These are phyloP conservation scores for Lactarius vividus DNA, from an alignment of 768 basidiomycete species.

Conservation along the genomic window DNA sequence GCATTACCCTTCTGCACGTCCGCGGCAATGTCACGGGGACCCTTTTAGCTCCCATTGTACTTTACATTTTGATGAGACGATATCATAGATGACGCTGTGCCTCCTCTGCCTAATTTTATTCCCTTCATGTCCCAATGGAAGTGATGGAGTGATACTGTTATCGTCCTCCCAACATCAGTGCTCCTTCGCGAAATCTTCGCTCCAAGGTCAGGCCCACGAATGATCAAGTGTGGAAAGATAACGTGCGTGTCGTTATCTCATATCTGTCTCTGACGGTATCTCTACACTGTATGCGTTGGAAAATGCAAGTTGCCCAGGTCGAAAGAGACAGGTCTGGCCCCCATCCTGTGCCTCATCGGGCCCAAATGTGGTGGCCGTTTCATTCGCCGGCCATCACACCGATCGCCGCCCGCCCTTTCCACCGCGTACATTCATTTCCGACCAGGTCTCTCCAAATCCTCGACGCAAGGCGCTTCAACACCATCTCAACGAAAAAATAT, in stretches of 20 bases:
- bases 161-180: not conserved
- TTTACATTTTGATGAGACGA: constrained; percentile 2
- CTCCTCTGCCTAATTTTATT: constrained; percentile 13
- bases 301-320: not conserved
- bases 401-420: no score
- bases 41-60: constrained; percentile 11
- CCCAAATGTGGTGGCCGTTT: no score
- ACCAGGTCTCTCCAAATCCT: no score
- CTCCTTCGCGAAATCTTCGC: no score
- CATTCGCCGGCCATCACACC: no score
- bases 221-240: not conserved
- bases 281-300: no score
- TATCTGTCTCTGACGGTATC: not conserved
- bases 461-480: no score
- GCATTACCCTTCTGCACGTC: not conserved
- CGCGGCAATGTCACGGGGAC: not conserved
- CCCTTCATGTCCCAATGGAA: not conserved
- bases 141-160: not conserved
- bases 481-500: no score
- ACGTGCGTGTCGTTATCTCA: not conserved
- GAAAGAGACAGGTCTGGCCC: not conserved
- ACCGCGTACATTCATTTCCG: no score
- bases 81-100: constrained; percentile 10
- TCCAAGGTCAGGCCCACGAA: not conserved
- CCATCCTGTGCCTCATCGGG: not conserved